Evolutionary conservation across 2,329 filamentous ascomycete genomes (phyloP), one percentile per base, ranked within the genome.

Genomic region (Pseudogymnoascus sp.): DNA sequence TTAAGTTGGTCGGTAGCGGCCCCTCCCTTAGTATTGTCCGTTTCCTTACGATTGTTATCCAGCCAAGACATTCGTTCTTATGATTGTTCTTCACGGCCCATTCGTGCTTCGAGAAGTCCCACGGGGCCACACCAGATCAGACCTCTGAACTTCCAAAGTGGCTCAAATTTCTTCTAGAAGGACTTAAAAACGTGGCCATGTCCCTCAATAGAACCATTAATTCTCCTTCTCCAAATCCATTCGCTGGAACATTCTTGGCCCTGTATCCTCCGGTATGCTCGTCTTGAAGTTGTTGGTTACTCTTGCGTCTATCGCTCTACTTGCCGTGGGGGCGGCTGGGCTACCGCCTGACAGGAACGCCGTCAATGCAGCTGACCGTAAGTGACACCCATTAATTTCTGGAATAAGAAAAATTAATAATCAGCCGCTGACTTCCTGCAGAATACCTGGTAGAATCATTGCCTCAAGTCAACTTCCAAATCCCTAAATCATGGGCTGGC

Each of bases 401-500:
- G 4, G 22, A 22, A 38, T 25, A 38, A 58, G 4, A 58, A 38
- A 58, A 58, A 16, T 9, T 41, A 14, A 25, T 57, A 60, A 50
- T 34, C 14, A 57, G 35, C 59, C 20, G 30, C 41, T 50, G 20
- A 34, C 22, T 47, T 25, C 9, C 9, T 18, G 4, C 8, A 62
- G 60, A 62, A 37, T 62, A 62, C 34, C 30, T 57, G 9, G 60
- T 62, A 4, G 32, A 43, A 14, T 41, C 35, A 14, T n/a, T 62
- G 6, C 60, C 60, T 14, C 5, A 50, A 20, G 57, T 62, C 22
- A 20, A 41, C 18, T 62, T 62, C 43, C 6, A 37, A 34, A 32
- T 60, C 32, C 60, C 60, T n/a, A 32, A 47, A 22, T 62, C 60
- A 41, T 62, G 54, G 60, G 60, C 60, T 6, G 60, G 54, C 57